phyloP scores from a whole-genome alignment of 208 protist species.

The Entamoeba moshkovskii region DNA sequence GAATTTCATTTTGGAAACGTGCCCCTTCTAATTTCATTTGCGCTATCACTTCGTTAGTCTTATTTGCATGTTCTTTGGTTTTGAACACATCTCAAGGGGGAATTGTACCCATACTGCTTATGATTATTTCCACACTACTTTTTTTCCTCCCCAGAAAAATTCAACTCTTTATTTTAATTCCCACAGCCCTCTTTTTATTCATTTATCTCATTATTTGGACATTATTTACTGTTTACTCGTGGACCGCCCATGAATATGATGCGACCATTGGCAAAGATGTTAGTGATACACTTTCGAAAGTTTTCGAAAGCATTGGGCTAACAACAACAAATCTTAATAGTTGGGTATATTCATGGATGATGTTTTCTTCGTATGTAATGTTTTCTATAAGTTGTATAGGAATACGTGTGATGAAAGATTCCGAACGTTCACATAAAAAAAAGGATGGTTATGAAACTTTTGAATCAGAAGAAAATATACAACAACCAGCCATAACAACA shows the following conservation, averaged over 20 bases:
- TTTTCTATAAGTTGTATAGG: not conserved
- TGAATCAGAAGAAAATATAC: not conserved
- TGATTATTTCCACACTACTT: not conserved
- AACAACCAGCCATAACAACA: too few relatives aligned
- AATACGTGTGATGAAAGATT: too few relatives aligned
- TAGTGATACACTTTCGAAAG: not conserved
- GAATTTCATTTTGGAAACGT: not conserved
- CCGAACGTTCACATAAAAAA: too few relatives aligned
- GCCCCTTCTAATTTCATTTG: too few relatives aligned
- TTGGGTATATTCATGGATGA: not conserved
- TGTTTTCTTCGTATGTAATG: not conserved
- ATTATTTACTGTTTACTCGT: not conserved
- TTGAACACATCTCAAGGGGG: not conserved
- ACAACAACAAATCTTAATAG: not conserved
- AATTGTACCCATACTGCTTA: not conserved
- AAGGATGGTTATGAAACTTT: not conserved
- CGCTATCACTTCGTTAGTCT: not conserved
- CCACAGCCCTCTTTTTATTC: not conserved
- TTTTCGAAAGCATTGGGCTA: not conserved
- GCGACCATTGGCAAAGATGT: not conserved
- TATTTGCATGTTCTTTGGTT: not conserved
- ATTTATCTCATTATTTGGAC: not conserved
- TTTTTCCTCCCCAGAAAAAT: not conserved
- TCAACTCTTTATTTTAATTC: not conserved
- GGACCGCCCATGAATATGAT: not conserved